Evolutionary conservation across 1,284 basidiomycete genomes (phyloP), one percentile per base, ranked within the genome.

Genomic region (Earliella scabrosa): DNA sequence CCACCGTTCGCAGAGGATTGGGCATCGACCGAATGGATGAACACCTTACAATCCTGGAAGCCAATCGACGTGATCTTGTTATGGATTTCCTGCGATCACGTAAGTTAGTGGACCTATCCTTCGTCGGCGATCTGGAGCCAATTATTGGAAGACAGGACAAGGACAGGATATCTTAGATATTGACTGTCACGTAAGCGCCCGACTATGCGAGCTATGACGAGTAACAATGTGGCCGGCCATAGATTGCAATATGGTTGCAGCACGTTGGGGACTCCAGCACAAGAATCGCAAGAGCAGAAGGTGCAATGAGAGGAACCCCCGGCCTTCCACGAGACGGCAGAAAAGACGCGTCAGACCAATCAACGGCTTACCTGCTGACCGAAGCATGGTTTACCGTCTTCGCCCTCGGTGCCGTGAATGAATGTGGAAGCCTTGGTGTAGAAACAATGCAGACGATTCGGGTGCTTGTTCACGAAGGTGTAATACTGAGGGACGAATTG

Each of bases 351-450:
- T 49, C 27, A 26, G 47, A 39, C 35, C 49, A 56, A 26, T 21
- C 27, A 26, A n/a, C 7, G 21, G 74, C 79, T 63, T 59, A 95
- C 95, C 85, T 93, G 89, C 77, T 99, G 97, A 52, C 97, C 97
- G 66, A 87, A 92, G 77, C 90, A 93, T 32, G 93, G 82, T 65
- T 88, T 87, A 55, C 82, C 77, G 52, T 98, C 97, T 76, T 97
- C 95, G 55, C 96, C 97, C 80, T 97, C 95, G 56, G 91, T 92
- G 54, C 94, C 94, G 75, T 97, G 95, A 72, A 92, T 92, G 79
- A 96, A 97, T 65, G 97, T 98, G 50, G 95, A 98, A 68, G 87
- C 86, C 84, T 98, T 98, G 72, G 91, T 98, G 83, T 99, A 99
- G 81, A 99, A 99, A 79, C 95, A 97, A 79, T 99, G 97, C 65